phyloP scores from a whole-genome alignment of 306 rosid species.

The Boehmeria nivea region DNA sequence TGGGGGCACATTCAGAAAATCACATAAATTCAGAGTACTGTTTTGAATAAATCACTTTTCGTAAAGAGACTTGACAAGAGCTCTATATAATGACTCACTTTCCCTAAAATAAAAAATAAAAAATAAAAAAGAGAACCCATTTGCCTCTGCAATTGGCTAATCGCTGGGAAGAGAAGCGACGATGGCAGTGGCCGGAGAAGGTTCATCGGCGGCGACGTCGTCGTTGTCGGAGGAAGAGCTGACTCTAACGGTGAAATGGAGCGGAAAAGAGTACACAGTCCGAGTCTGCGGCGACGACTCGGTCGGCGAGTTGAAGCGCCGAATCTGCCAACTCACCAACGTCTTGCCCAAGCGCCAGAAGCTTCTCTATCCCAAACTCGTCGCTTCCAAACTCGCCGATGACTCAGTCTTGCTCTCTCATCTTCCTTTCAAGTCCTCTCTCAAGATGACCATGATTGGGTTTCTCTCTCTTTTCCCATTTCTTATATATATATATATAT shows the following conservation, averaged over 20 bases:
- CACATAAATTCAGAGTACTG: too few species aligned
- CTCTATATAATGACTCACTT: too few species aligned
- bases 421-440: conserved; percentile 62
- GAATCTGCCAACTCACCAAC: conserved; percentile 81
- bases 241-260: conserved; percentile 75
- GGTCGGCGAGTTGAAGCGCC: conserved; percentile 77
- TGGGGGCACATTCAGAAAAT: too few species aligned
- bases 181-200: conserved; percentile 35
- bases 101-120: background rate
- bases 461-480: conserved; percentile 1
- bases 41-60: too few species aligned
- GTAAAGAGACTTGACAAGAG: too few species aligned
- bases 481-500: background rate
- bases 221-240: conserved; percentile 54
- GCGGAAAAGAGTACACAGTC: conserved; percentile 84
- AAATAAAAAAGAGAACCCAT: background rate
- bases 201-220: conserved; percentile 29
- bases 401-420: conserved; percentile 73
- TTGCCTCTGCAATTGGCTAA: background rate
- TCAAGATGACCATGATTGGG: conserved; percentile 95
- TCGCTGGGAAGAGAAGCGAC: background rate
- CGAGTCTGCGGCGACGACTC: conserved; percentile 83
- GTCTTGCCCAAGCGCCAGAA: conserved; percentile 88
- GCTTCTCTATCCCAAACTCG: conserved; percentile 76
- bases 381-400: conserved; percentile 71